These are phyloP conservation scores for Pseudopithomyces chartarum DNA, from an alignment of 2,329 filamentous ascomycete species.

Conservation along the genomic window DNA sequence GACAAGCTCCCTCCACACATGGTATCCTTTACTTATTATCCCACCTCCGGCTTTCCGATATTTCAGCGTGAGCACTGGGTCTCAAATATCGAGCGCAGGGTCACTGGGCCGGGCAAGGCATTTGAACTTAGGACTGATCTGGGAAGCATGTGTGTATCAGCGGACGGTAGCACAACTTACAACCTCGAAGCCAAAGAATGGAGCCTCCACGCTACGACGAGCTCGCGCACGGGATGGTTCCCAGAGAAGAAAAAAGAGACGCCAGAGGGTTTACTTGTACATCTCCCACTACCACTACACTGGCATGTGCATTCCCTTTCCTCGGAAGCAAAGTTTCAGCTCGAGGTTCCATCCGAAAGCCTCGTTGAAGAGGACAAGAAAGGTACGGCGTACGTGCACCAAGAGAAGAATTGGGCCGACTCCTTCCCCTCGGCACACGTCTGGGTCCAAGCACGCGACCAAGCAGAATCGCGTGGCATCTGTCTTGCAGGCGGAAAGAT, in stretches of 20 bases:
- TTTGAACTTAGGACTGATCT: constrained; percentile 45
- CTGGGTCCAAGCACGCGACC: constrained; percentile 40
- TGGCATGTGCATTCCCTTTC: constrained; percentile 57
- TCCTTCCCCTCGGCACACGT: constrained; percentile 52
- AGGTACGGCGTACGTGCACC: constrained; percentile 50
- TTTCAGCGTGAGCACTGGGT: constrained; percentile 52
- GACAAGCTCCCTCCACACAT: constrained; percentile 46
- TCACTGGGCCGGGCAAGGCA: constrained; percentile 32
- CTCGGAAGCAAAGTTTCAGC: constrained; percentile 46
- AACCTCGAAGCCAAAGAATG: constrained; percentile 37
- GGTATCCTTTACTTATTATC: constrained; percentile 57
- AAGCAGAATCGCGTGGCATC: constrained; percentile 23
- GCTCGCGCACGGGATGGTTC: constrained; percentile 47
- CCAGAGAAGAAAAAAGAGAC: constrained; percentile 33
- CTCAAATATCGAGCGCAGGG: constrained; percentile 44
- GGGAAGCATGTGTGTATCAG: constrained; percentile 45
- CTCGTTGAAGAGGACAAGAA: constrained; percentile 27
- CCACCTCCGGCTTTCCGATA: constrained; percentile 34
- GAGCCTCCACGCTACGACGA: constrained; percentile 48
- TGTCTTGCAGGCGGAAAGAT: constrained; percentile 43
- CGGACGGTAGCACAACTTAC: constrained; percentile 47
- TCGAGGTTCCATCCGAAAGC: constrained; percentile 43
- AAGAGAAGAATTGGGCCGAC: constrained; percentile 59
- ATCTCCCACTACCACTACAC: constrained; percentile 55
- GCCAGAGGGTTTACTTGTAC: constrained; percentile 53